Conservation (phyloP, 345 rosid species). For the Arabidopsis arenosa region DNA sequence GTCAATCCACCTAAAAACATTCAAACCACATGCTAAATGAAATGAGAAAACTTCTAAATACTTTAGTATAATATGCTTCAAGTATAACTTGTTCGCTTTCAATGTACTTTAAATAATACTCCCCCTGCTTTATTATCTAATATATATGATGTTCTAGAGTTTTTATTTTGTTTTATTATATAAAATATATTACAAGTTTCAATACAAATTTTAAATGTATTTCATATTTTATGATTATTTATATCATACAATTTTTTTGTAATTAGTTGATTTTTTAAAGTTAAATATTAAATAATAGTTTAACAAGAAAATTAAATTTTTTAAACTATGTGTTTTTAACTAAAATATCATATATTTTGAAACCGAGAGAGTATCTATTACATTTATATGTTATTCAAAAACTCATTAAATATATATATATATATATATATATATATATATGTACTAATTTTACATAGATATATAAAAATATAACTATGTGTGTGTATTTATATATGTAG, state of each 20-base stretch:
- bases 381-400: background rate
- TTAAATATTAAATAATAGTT: too few species aligned
- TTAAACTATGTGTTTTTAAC: too few species aligned
- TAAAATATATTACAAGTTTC: too few species aligned
- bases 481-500: background rate
- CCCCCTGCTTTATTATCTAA: too few species aligned
- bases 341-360: too few species aligned
- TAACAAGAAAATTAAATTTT: too few species aligned
- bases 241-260: too few species aligned
- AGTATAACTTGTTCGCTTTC: background rate
- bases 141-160: too few species aligned
- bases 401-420: background rate
- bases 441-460: background rate
- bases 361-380: background rate
- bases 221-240: too few species aligned
- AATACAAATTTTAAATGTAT: too few species aligned
- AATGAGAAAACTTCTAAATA: slow-evolving; percentile 9
- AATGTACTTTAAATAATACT: background rate
- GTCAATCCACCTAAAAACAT: background rate
- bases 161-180: too few species aligned
- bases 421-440: background rate
- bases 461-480: background rate
- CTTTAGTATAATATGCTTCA: slow-evolving; percentile 2
- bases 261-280: too few species aligned
- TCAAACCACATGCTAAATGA: background rate